A percentile compares a stretch with the other conserved stretches of the same genome.
Evolutionary conservation across 495 filamentous ascomycete genomes (phyloP).

Genomic region (Opeltia flavorubescens): DNA sequence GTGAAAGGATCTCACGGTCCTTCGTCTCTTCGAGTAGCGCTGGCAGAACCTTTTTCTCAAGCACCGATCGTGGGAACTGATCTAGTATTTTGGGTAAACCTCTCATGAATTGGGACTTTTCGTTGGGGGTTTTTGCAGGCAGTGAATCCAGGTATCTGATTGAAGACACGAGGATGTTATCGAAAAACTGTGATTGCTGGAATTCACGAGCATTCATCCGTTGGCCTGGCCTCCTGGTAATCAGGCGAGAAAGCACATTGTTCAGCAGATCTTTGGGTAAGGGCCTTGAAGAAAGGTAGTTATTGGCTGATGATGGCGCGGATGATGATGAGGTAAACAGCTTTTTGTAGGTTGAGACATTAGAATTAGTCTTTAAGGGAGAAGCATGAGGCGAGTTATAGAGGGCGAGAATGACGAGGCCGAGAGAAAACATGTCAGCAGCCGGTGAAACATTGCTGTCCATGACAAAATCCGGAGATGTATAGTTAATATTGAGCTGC

Average conservation of each 20-base stretch:
- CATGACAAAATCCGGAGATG: conserved; percentile 83
- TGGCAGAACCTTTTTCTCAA: conserved; percentile 88
- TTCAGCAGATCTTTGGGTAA: conserved; percentile 65
- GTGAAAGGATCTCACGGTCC: conserved; percentile 68
- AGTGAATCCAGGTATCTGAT: conserved; percentile 86
- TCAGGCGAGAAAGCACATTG: conserved; percentile 64
- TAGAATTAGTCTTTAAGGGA: conserved; percentile 67
- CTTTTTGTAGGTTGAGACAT: conserved; percentile 66
- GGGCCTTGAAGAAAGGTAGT: conserved; percentile 63
- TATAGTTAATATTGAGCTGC: conserved; percentile 83
- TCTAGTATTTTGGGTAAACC: conserved; percentile 73
- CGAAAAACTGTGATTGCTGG: conserved; percentile 86
- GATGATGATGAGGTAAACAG: conserved; percentile 61
- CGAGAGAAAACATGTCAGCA: conserved; percentile 86
- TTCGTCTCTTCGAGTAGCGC: conserved; percentile 84
- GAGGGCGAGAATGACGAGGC: conserved; percentile 72
- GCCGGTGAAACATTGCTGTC: conserved; percentile 68
- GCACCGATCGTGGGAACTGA: conserved; percentile 79
- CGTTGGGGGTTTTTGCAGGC: conserved; percentile 78
- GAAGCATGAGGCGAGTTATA: conserved; percentile 88
- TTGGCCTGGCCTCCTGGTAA: conserved; percentile 74
- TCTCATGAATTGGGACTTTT: conserved; percentile 83
- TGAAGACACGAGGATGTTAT: conserved; percentile 89
- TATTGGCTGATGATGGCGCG: conserved; percentile 63
- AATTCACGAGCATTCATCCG: conserved; percentile 83